These are phyloP conservation scores for Rosa multiflora DNA, from an alignment of 306 rosid species.

Conservation along the genomic window DNA sequence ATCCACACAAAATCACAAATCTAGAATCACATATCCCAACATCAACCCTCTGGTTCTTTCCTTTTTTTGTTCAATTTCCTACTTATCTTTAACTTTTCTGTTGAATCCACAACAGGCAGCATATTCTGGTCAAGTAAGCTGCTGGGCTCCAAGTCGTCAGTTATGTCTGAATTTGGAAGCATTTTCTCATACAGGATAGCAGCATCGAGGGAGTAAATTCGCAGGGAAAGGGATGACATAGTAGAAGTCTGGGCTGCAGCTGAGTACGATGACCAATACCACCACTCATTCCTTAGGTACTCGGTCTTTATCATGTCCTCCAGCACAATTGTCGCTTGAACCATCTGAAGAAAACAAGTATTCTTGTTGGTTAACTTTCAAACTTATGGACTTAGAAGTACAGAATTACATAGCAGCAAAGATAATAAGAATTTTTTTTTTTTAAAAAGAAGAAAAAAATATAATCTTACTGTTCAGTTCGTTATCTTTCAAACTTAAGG, in stretches of 20 bases:
- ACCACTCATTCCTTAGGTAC: constrained; percentile 91
- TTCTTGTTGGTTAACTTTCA: constrained; percentile 9
- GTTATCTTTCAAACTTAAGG: not conserved
- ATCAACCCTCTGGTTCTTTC: constrained; percentile 76
- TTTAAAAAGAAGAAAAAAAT: no score
- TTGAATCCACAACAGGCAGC: constrained; percentile 44
- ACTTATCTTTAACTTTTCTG: constrained; percentile 62
- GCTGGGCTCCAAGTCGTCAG: constrained; percentile 58
- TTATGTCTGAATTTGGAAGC: constrained; percentile 42
- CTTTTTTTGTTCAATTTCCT: constrained; percentile 84
- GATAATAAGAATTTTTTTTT: not conserved
- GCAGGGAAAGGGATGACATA: constrained; percentile 80
- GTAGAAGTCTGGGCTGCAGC: constrained; percentile 91
- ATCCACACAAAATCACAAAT: constrained; percentile 17
- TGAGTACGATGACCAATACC: constrained; percentile 98
- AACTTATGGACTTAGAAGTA: not conserved
- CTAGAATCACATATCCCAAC: constrained; percentile 19
- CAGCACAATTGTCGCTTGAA: constrained; percentile 78
- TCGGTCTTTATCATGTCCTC: constrained; percentile 95
- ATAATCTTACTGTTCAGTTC: no score
- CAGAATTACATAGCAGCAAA: not conserved
- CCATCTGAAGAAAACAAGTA: constrained; percentile 63
- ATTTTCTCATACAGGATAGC: constrained; percentile 79
- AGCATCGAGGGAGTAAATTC: constrained; percentile 89
- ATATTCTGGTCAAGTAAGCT: constrained; percentile 43